Conservation (phyloP, 176 grass and related monocot genomes). For the Eremochloa ophiuroides region DNA sequence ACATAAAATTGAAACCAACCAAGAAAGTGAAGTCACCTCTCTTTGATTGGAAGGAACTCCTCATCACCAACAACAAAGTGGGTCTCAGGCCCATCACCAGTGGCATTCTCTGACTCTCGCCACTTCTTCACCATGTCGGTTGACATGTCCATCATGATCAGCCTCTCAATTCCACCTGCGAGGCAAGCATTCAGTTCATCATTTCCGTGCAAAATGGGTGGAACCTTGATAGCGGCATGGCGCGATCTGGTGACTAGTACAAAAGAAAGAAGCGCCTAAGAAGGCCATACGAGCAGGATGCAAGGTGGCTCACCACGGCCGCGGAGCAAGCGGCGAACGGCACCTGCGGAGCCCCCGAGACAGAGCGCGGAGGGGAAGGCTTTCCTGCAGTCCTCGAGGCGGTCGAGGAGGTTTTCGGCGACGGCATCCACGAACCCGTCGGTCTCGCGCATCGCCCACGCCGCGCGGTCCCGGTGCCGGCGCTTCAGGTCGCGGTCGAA, state of each 20-base stretch:
- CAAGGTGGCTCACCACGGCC: slow-evolving; percentile 56
- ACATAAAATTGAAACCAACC: not conserved
- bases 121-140: slow-evolving; percentile 72
- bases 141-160: slow-evolving; percentile 99
- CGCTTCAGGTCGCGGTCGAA: slow-evolving; percentile 93
- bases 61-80: slow-evolving; percentile 74
- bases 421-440: slow-evolving; percentile 56
- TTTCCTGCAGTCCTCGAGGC: slow-evolving; percentile 84
- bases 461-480: slow-evolving; percentile 76
- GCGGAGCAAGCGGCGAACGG: slow-evolving; percentile 63
- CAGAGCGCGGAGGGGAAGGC: slow-evolving; percentile 69
- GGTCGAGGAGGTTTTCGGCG: slow-evolving; percentile 80
- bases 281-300: not conserved
- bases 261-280: not conserved
- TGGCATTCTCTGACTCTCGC: slow-evolving; percentile 48
- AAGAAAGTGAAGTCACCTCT: slow-evolving; percentile 47
- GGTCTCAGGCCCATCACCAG: slow-evolving; percentile 32
- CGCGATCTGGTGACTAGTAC: not conserved
- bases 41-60: slow-evolving; percentile 83
- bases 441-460: slow-evolving; percentile 63
- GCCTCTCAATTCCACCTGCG: slow-evolving; percentile 77
- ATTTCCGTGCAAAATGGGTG: not conserved
- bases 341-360: slow-evolving; percentile 66
- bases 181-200: slow-evolving; percentile 10
- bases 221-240: not conserved